Evolutionary conservation across 1,284 basidiomycete genomes (phyloP).

Genomic region (Apiotrichum montevideense): DNA sequence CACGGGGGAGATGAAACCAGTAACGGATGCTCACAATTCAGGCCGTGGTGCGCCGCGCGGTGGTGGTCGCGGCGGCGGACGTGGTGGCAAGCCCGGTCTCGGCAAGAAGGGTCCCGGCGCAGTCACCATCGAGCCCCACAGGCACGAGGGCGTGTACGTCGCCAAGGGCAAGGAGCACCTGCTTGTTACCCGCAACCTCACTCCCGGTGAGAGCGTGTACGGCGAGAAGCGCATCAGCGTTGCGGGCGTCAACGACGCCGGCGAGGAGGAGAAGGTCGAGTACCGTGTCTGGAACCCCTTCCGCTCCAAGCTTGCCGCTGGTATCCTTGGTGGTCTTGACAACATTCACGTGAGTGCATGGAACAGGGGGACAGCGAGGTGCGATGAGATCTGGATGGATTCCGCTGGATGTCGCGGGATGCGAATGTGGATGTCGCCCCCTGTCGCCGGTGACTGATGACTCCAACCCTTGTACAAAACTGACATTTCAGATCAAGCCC

Average conservation of each 20-base stretch:
- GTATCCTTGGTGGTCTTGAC: conserved; percentile 92
- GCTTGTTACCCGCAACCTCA: conserved; percentile 95
- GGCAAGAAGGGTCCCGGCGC: conserved; percentile 74
- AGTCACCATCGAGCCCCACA: conserved; percentile 89
- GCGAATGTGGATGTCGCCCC: too few relatives aligned
- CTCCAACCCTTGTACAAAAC: too few relatives aligned
- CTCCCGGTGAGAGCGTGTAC: conserved; percentile 95
- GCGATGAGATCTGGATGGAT: neutral
- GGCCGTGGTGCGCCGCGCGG: conserved; percentile 44
- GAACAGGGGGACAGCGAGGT: too few relatives aligned
- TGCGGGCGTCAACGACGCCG: conserved; percentile 60
- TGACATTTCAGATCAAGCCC: conserved; percentile 60
- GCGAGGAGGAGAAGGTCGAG: conserved; percentile 76
- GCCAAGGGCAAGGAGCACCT: conserved; percentile 90
- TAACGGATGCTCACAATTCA: neutral
- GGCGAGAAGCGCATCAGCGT: conserved; percentile 94
- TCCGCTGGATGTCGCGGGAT: neutral
- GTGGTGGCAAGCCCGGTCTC: conserved; percentile 49
- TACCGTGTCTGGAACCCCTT: conserved; percentile 99
- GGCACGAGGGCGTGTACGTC: conserved; percentile 88
- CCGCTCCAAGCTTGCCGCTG: conserved; percentile 93
- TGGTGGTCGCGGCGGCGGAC: conserved; percentile 49
- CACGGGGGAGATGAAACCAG: too few relatives aligned
- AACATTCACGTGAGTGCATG: conserved; percentile 60
- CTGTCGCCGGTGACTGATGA: neutral